A percentile compares a stretch with the other conserved stretches of the same genome.
phyloP scores from a whole-genome alignment of 805 yeast species.

The Saccharomycopsis sp. region DNA sequence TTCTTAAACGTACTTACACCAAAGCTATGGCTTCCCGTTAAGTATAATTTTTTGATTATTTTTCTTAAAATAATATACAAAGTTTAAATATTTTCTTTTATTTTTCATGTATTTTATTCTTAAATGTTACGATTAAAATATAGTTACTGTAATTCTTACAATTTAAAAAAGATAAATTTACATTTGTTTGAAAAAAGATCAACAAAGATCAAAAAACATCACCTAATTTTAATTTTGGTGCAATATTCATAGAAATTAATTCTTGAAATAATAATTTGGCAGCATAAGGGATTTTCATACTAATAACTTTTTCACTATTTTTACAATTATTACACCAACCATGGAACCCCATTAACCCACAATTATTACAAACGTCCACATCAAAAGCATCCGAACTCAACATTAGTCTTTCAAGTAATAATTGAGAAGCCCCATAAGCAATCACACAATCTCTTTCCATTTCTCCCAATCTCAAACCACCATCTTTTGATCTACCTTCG shows the following conservation, averaged over 20 bases:
- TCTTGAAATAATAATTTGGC: constrained; percentile 97
- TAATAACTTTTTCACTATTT: constrained; percentile 73
- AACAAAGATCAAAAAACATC: constrained; percentile 54
- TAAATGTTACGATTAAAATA: too few species aligned
- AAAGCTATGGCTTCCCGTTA: constrained; percentile 98
- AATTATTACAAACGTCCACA: constrained; percentile 84
- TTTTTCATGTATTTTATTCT: too few species aligned
- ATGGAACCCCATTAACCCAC: constrained; percentile 96
- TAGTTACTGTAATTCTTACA: neutral
- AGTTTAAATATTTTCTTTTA: too few species aligned
- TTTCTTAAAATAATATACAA: too few species aligned
- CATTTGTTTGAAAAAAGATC: too few species aligned
- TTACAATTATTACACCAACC: constrained; percentile 98
- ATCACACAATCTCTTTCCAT: constrained; percentile 99
- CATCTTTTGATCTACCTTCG: constrained; percentile 97
- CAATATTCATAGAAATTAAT: constrained; percentile 95
- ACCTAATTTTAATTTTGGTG: constrained; percentile 84
- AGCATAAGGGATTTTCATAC: constrained; percentile 98
- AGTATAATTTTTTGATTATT: too few species aligned
- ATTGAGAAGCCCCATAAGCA: constrained; percentile 97
- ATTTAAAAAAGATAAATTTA: neutral
- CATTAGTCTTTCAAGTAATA: constrained; percentile 90
- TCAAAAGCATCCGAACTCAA: constrained; percentile 95
- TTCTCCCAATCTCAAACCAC: constrained; percentile 97
- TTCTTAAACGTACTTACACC: constrained; percentile 98